These are phyloP conservation scores for Neonothopanus nambi DNA, from an alignment of 1,284 basidiomycete genomes.

Conservation along the genomic window DNA sequence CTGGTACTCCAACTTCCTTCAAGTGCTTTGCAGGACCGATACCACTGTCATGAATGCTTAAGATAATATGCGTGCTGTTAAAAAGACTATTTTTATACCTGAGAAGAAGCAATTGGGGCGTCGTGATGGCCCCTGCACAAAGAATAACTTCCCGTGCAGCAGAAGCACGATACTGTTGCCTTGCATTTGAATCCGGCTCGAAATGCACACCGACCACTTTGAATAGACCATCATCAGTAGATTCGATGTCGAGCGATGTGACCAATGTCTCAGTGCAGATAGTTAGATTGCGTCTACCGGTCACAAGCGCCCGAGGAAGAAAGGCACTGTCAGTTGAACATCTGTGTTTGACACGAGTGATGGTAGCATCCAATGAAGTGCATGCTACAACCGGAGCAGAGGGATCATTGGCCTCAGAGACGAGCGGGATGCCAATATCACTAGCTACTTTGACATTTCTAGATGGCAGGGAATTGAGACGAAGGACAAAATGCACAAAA, in stretches of 20 bases:
- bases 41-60: slow-evolving; percentile 16
- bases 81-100: slow-evolving; percentile 19
- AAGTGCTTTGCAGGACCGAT: slow-evolving; percentile 33
- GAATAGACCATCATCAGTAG: no score
- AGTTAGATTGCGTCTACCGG: slow-evolving; percentile 12
- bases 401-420: slow-evolving; percentile 20
- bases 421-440: slow-evolving; percentile 19
- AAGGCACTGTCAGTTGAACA: slow-evolving; percentile 21
- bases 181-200: slow-evolving; percentile 6
- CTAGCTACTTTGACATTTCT: slow-evolving; percentile 14
- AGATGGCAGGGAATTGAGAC: no score
- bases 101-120: slow-evolving; percentile 25
- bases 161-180: slow-evolving; percentile 10
- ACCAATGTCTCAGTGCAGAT: slow-evolving; percentile 24
- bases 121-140: slow-evolving; percentile 26
- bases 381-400: slow-evolving; percentile 14
- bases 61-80: background rate
- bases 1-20: slow-evolving; percentile 24
- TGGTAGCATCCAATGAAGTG: slow-evolving; percentile 19
- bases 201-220: slow-evolving; percentile 17
- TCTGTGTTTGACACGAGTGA: slow-evolving; percentile 18
- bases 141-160: slow-evolving; percentile 26
- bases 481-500: no score
- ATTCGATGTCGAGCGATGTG: slow-evolving; percentile 14
- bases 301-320: slow-evolving; percentile 19